Percentiles rank a stretch among this genome's conserved stretches.
phyloP scores from a whole-genome alignment of 2,329 filamentous ascomycete species.

The Penicillium sp. region DNA sequence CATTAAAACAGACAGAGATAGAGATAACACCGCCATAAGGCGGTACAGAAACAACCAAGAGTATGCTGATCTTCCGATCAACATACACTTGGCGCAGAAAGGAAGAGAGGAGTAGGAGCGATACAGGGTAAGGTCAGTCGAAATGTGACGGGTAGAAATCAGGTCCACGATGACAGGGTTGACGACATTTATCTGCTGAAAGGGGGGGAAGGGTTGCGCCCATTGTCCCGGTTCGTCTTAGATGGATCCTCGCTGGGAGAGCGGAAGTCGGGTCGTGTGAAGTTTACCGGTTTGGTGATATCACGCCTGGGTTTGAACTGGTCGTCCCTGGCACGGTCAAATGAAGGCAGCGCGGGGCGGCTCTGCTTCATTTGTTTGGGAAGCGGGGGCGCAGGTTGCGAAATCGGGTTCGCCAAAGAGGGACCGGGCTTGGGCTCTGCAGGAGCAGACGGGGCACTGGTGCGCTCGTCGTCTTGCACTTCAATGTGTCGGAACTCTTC shows the following conservation, averaged over 20 bases:
- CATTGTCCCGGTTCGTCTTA: constrained; percentile 29
- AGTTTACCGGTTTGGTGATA: constrained; percentile 25
- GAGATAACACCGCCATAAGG: not conserved
- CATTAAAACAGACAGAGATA: constrained; percentile 13
- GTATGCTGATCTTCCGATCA: not conserved
- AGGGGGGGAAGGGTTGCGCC: constrained; percentile 22
- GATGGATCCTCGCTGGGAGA: constrained; percentile 25
- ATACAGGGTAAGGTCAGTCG: not conserved
- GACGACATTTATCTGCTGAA: constrained; percentile 7
- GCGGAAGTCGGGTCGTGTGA: constrained; percentile 29
- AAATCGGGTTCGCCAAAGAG: constrained; percentile 29
- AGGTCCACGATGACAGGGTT: not conserved
- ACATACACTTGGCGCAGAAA: constrained; percentile 1
- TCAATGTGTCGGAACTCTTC: constrained; percentile 46
- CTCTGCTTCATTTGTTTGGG: constrained; percentile 33
- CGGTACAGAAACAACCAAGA: not conserved
- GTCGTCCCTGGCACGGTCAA: constrained; percentile 33
- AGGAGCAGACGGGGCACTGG: constrained; percentile 33
- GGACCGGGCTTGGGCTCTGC: constrained; percentile 36
- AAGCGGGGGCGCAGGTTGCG: constrained; percentile 27
- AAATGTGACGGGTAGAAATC: constrained; percentile 3
- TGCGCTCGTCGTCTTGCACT: constrained; percentile 47
- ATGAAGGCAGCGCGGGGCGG: constrained; percentile 27
- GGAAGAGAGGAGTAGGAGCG: constrained; percentile 5
- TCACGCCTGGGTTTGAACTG: constrained; percentile 37